Conservation (phyloP, 768 basidiomycete genomes). For the Kwoniella dendrophila region DNA sequence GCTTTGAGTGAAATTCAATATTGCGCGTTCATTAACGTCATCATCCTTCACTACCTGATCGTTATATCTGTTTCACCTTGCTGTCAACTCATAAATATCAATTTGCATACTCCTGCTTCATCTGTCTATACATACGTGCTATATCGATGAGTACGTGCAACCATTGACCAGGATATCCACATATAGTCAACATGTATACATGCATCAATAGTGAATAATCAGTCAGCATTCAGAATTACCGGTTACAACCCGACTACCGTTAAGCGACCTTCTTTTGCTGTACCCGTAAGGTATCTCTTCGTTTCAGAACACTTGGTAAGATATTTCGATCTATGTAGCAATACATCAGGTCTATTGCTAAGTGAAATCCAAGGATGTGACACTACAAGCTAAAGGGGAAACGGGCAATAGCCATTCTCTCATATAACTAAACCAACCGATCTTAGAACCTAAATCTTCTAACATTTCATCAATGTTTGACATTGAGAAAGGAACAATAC, state of each 20-base stretch:
- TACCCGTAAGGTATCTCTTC: neutral
- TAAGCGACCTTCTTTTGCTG: neutral
- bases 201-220: too few species aligned
- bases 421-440: neutral
- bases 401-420: constrained; percentile 7
- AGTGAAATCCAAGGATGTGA: neutral
- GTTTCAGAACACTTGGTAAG: neutral
- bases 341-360: neutral
- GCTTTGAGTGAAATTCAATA: too few species aligned
- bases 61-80: too few species aligned
- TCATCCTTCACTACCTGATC: too few species aligned
- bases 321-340: neutral
- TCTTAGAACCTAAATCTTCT: neutral
- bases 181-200: too few species aligned
- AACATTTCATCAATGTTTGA: constrained; percentile 11
- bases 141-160: too few species aligned
- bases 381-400: constrained; percentile 1
- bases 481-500: constrained; percentile 9
- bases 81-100: too few species aligned
- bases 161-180: too few species aligned
- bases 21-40: too few species aligned
- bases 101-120: too few species aligned
- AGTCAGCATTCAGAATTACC: too few species aligned
- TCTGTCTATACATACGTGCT: too few species aligned
- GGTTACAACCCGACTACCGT: neutral